phyloP scores from a whole-genome alignment of 768 basidiomycete genomes.

The Rhizopogon vinicolor region DNA sequence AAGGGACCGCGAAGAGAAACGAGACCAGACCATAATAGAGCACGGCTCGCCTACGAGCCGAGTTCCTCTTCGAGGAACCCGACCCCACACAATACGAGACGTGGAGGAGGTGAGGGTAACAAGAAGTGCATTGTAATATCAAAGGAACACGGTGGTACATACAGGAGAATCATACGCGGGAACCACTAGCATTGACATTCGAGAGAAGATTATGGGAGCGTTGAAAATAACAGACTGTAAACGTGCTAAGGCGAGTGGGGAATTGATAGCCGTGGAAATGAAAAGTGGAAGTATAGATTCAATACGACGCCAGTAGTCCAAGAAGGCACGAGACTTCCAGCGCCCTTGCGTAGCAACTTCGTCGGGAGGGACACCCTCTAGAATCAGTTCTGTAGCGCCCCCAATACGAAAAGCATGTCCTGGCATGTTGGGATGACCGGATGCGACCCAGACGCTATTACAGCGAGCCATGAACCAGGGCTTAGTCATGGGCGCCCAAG shows the following conservation, averaged over 20 bases:
- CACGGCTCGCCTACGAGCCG: too few relatives aligned
- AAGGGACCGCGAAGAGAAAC: not conserved
- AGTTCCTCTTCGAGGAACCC: too few relatives aligned
- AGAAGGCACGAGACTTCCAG: conserved; percentile 27
- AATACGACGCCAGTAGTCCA: conserved; percentile 23
- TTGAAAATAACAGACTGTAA: too few relatives aligned
- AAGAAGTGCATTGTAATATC: too few relatives aligned
- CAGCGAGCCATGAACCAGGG: not conserved
- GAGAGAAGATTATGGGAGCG: too few relatives aligned
- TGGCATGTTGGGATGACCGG: not conserved
- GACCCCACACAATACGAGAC: too few relatives aligned
- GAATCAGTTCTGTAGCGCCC: conserved; percentile 24
- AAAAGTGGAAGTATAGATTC: conserved; percentile 17
- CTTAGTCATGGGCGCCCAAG: not conserved
- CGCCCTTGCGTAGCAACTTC: conserved; percentile 23
- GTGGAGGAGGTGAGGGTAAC: too few relatives aligned
- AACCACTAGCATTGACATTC: too few relatives aligned
- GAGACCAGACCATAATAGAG: not conserved
- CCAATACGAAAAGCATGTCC: conserved; percentile 26
- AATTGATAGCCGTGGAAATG: not conserved
- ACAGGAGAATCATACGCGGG: too few relatives aligned
- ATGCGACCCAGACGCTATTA: not conserved
- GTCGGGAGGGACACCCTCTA: conserved; percentile 25
- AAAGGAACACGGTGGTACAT: too few relatives aligned
- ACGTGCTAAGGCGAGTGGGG: too few relatives aligned